These are phyloP conservation scores for Camellia lanceoleosa DNA, from an alignment of 148 eudicot species.

Conservation along the genomic window DNA sequence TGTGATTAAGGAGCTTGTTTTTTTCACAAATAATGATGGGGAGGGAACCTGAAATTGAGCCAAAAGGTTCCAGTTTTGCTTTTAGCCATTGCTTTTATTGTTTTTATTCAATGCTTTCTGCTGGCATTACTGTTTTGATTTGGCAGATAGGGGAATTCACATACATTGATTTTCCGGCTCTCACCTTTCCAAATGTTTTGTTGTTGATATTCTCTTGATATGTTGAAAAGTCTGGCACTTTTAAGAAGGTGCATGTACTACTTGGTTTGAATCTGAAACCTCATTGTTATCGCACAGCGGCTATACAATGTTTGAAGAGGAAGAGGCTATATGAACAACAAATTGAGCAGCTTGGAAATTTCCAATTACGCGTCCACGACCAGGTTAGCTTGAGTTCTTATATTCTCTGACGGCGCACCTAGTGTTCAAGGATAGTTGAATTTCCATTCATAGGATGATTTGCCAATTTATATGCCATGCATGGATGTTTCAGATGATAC, in stretches of 20 bases:
- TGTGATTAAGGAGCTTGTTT: no score
- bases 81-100: background rate
- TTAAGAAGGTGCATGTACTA: background rate
- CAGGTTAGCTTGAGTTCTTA: constrained; percentile 31
- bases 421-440: background rate
- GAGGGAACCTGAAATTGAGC: background rate
- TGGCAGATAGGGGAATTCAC: background rate
- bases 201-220: background rate
- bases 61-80: background rate
- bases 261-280: constrained; percentile 1
- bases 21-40: background rate
- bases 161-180: background rate
- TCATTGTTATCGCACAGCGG: constrained; percentile 32
- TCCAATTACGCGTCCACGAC: constrained; percentile 50
- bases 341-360: constrained; percentile 54
- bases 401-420: background rate
- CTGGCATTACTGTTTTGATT: background rate
- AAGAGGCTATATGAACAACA: constrained; percentile 47
- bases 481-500: constrained; percentile 41
- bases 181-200: background rate
- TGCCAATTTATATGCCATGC: background rate
- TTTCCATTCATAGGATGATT: constrained; percentile 3
- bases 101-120: background rate
- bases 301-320: constrained; percentile 47
- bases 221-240: background rate